Conservation (phyloP, 2,329 filamentous ascomycete species). For the Fusarium compactum region DNA sequence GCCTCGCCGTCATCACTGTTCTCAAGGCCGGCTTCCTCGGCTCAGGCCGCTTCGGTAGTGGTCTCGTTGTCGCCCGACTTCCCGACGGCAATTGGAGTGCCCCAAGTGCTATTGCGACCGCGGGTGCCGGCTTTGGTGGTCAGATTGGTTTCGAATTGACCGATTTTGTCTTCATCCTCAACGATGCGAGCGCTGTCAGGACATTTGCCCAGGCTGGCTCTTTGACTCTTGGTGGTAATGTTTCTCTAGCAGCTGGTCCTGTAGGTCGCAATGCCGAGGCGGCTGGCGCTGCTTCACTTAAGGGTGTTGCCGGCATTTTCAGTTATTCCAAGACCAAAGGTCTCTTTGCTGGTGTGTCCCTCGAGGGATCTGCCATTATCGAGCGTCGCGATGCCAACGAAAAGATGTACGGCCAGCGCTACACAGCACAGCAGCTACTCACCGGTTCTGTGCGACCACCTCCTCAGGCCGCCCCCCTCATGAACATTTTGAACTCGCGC, state of each 20-base stretch:
- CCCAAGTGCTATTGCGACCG: conserved; percentile 82
- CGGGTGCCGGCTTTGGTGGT: conserved; percentile 84
- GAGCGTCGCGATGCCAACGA: conserved; percentile 97
- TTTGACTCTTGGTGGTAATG: conserved; percentile 93
- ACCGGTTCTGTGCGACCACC: conserved; percentile 82
- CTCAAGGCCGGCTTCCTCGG: conserved; percentile 90
- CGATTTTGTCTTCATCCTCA: conserved; percentile 98
- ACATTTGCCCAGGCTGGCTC: conserved; percentile 94
- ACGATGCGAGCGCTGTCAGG: conserved; percentile 88
- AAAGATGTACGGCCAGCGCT: conserved; percentile 88
- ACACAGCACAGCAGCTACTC: conserved; percentile 85
- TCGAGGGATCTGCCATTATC: conserved; percentile 93
- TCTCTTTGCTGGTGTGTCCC: conserved; percentile 91
- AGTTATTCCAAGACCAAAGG: conserved; percentile 99
- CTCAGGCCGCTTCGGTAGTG: conserved; percentile 83
- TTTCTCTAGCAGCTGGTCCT: conserved; percentile 93
- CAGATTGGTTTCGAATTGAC: conserved; percentile 91
- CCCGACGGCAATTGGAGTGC: conserved; percentile 84
- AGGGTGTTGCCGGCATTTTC: conserved; percentile 91
- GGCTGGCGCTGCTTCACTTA: conserved; percentile 90
- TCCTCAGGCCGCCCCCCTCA: conserved; percentile 83
- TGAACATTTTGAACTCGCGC: conserved; percentile 86
- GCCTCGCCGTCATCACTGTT: conserved; percentile 86
- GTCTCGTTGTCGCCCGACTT: conserved; percentile 83
- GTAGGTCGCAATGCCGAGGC: conserved; percentile 96